A percentile compares a stretch with the other conserved stretches of the same genome.
Evolutionary conservation across 1,284 basidiomycete genomes (phyloP).

Genomic region (Ceratorhiza oryzae-sativae): DNA sequence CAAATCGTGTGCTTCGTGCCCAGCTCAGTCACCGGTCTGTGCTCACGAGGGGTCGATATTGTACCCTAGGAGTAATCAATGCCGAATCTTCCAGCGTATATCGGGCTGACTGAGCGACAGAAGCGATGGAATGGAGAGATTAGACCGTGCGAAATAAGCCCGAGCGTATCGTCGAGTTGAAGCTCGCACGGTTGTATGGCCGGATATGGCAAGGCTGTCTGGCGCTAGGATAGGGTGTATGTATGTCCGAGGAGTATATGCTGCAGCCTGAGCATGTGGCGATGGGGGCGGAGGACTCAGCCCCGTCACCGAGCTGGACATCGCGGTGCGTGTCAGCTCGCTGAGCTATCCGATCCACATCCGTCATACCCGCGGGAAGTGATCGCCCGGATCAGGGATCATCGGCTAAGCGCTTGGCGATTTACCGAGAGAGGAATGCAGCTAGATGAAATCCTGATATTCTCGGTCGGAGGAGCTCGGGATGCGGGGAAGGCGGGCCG

Average conservation of each 20-base stretch:
- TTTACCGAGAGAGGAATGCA: conserved; percentile 19
- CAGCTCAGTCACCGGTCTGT: conserved; percentile 12
- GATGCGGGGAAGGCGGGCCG: conserved; percentile 34
- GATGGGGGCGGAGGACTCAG: not conserved
- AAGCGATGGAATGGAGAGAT: conserved; percentile 33
- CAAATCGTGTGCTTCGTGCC: not conserved
- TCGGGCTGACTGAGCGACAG: conserved; percentile 8
- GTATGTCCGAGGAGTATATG: not conserved
- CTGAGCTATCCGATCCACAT: not conserved
- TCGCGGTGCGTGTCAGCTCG: not conserved
- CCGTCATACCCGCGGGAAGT: conserved; percentile 9
- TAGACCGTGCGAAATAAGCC: conserved; percentile 24
- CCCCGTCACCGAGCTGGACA: conserved; percentile 1
- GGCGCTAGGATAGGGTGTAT: not conserved
- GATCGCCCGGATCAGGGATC: not conserved
- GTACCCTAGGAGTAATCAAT: not conserved
- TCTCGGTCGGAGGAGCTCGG: conserved; percentile 29
- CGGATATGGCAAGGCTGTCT: not conserved
- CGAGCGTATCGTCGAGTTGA: not conserved
- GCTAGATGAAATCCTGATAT: not conserved
- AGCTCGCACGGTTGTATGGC: not conserved
- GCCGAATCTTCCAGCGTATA: conserved; percentile 1
- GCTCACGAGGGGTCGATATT: not conserved
- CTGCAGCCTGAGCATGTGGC: not conserved
- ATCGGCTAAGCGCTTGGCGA: conserved; percentile 13